phyloP scores from a whole-genome alignment of 2,329 filamentous ascomycete genomes.

The Aspergillus flavus region DNA sequence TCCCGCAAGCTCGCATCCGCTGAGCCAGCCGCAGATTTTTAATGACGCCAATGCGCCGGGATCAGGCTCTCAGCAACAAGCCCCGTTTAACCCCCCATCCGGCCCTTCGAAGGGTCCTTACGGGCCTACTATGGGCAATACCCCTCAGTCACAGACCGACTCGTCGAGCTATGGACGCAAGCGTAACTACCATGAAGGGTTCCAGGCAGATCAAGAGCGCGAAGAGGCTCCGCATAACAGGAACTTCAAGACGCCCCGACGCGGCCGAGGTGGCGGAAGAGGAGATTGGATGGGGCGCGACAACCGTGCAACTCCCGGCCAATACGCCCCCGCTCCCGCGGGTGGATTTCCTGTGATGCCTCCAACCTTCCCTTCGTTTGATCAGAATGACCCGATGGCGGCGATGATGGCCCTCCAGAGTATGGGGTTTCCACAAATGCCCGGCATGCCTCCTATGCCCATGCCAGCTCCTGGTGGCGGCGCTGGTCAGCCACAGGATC shows the following conservation, averaged over 20 bases:
- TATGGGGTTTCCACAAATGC: slow-evolving; percentile 55
- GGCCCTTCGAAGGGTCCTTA: slow-evolving; percentile 26
- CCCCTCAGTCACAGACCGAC: slow-evolving; percentile 27
- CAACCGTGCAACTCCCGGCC: slow-evolving; percentile 27
- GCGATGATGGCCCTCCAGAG: slow-evolving; percentile 56
- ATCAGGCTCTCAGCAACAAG: slow-evolving; percentile 21
- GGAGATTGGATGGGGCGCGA: slow-evolving; percentile 44
- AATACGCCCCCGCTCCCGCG: slow-evolving; percentile 31
- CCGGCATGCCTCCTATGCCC: slow-evolving; percentile 50
- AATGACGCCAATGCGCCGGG: slow-evolving; percentile 26
- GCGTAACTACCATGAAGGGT: slow-evolving; percentile 55
- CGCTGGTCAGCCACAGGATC: slow-evolving; percentile 30
- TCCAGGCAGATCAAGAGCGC: slow-evolving; percentile 47
- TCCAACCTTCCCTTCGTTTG: slow-evolving; percentile 54
- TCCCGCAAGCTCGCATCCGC: slow-evolving; percentile 25
- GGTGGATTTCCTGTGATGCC: slow-evolving; percentile 42
- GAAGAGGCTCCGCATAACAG: slow-evolving; percentile 49
- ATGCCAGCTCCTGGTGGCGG: slow-evolving; percentile 29
- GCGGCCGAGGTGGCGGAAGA: slow-evolving; percentile 45
- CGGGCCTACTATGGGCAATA: slow-evolving; percentile 20
- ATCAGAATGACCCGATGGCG: slow-evolving; percentile 59
- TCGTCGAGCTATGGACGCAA: slow-evolving; percentile 48
- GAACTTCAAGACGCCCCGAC: slow-evolving; percentile 49
- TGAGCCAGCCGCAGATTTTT: slow-evolving; percentile 24
- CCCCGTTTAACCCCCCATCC: slow-evolving; percentile 26